Evolutionary conservation across 2,329 filamentous ascomycete genomes (phyloP).

Genomic region (Ilyonectria sp.): DNA sequence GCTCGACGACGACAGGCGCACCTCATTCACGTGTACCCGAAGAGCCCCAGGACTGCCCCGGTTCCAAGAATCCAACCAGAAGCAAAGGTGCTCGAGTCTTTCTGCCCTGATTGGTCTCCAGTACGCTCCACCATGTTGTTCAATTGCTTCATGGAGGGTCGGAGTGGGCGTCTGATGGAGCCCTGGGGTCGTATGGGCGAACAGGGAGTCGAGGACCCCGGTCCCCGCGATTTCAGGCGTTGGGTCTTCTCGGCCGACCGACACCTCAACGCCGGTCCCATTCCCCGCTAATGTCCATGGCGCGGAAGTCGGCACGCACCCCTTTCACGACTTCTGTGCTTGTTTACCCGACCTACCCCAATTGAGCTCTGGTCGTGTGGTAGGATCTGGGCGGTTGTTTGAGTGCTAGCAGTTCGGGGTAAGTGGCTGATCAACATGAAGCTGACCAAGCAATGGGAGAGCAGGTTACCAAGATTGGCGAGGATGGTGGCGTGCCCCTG

Average conservation of each 20-base stretch:
- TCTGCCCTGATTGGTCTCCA: conserved; percentile 8
- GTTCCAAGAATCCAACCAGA: background rate
- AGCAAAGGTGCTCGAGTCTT: background rate
- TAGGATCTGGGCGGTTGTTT: background rate
- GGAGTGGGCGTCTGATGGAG: background rate
- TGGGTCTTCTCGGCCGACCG: conserved; percentile 21
- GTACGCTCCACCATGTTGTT: conserved; percentile 2
- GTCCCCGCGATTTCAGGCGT: conserved; percentile 1
- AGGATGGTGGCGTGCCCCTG: background rate
- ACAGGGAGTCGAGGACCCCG: background rate
- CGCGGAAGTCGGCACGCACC: conserved; percentile 17
- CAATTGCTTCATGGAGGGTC: conserved; percentile 11
- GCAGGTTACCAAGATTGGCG: background rate
- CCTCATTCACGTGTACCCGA: background rate
- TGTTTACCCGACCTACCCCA: background rate
- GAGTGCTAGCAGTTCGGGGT: background rate
- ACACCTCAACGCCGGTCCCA: conserved; percentile 22
- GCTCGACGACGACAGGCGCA: background rate
- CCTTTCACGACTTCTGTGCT: background rate
- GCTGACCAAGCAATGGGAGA: background rate
- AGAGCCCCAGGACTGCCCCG: background rate
- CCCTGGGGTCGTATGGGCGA: background rate
- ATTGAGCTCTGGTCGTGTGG: background rate
- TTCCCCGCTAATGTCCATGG: conserved; percentile 19
- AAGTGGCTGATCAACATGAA: background rate